phyloP scores from a whole-genome alignment of 1,284 basidiomycete genomes.

The Polyporus tsugae region DNA sequence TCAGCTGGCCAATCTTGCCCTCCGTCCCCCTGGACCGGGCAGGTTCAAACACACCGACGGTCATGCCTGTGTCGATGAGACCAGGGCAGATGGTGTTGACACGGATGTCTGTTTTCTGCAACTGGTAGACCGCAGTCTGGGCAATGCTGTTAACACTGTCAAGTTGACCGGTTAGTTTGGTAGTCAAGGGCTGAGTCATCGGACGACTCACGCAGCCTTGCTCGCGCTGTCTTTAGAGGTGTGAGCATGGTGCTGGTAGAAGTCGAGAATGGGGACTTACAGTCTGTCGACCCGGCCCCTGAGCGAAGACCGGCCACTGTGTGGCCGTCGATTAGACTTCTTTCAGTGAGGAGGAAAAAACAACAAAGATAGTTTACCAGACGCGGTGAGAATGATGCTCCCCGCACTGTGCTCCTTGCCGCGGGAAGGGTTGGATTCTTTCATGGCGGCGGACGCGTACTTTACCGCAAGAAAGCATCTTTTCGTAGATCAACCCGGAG shows the following conservation, averaged over 20 bases:
- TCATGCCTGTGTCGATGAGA: conserved; percentile 93
- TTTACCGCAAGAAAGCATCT: conserved; percentile 94
- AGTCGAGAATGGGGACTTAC: conserved; percentile 53
- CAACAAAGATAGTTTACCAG: conserved; percentile 56
- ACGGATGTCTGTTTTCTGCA: conserved; percentile 85
- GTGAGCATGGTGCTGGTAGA: background rate
- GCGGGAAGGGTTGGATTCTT: conserved; percentile 64
- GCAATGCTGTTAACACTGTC: conserved; percentile 86
- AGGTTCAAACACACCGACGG: conserved; percentile 73
- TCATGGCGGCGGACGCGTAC: conserved; percentile 85
- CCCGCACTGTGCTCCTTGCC: conserved; percentile 79
- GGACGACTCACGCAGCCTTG: conserved; percentile 79
- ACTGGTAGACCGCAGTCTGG: conserved; percentile 81
- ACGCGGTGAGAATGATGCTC: conserved; percentile 91
- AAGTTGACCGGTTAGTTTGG: conserved; percentile 1
- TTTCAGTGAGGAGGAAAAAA: background rate
- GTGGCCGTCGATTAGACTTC: background rate
- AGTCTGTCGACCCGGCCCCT: conserved; percentile 88
- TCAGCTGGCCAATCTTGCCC: conserved; percentile 86
- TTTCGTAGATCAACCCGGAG: background rate
- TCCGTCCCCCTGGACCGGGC: conserved; percentile 79
- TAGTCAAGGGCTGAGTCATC: no score
- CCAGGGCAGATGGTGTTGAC: conserved; percentile 94
- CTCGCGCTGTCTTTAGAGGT: conserved; percentile 78
- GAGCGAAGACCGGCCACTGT: conserved; percentile 86